phyloP scores from a whole-genome alignment of 495 filamentous ascomycete genomes.

The Pseudevernia furfuracea region DNA sequence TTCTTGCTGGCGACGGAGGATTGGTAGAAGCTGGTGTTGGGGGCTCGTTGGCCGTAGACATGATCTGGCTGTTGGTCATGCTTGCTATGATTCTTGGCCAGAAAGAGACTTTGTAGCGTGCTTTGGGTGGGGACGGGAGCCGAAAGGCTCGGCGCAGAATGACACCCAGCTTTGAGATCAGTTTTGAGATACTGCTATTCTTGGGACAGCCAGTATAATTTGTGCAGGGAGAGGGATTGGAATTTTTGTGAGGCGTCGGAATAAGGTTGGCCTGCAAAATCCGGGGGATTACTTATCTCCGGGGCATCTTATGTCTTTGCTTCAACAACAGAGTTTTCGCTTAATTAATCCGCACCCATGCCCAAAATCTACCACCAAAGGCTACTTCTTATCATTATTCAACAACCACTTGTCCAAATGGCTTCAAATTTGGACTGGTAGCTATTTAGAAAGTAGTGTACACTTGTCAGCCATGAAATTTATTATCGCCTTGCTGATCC shows the following conservation, averaged over 20 bases:
- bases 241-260: neutral
- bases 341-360: too few species aligned
- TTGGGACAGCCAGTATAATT: neutral
- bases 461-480: too few species aligned
- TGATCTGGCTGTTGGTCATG: neutral
- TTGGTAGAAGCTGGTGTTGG: neutral
- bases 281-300: neutral
- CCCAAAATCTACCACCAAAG: too few species aligned
- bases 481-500: too few species aligned
- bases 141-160: neutral
- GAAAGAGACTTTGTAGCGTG: neutral
- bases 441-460: too few species aligned
- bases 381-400: too few species aligned
- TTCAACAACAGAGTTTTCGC: too few species aligned
- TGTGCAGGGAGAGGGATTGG: too few species aligned
- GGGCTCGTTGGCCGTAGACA: neutral
- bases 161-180: neutral
- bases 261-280: neutral
- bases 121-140: neutral
- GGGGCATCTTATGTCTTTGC: too few species aligned
- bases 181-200: neutral
- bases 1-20: conserved; percentile 1
- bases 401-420: too few species aligned
- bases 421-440: too few species aligned
- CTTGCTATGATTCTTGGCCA: neutral